Percentiles rank a stretch among this genome's conserved stretches.
These are phyloP conservation scores for Gracilaria gracilis DNA, from an alignment of 23 red algal species.

Conservation along the genomic window DNA sequence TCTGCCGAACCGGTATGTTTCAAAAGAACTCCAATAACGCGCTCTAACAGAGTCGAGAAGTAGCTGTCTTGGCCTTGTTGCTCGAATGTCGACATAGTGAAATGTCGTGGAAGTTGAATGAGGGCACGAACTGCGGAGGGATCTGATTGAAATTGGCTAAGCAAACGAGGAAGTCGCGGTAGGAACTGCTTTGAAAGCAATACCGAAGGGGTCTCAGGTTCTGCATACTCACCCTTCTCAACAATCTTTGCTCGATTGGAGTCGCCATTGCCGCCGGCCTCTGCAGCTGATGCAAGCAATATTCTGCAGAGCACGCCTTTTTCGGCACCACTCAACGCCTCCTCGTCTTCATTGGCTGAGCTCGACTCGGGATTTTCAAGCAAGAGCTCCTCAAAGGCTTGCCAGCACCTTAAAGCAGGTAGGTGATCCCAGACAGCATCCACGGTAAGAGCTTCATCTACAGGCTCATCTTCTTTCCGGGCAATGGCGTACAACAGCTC, in stretches of 20 bases:
- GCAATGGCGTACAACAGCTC: constrained; percentile 57
- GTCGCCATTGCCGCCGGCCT: constrained; percentile 44
- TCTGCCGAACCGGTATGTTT: constrained; percentile 32
- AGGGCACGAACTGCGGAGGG: constrained; percentile 33
- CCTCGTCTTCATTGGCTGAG: background rate
- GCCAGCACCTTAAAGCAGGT: constrained; percentile 75
- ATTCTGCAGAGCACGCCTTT: constrained; percentile 40
- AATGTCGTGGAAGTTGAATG: constrained; percentile 51
- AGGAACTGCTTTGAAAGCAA: constrained; percentile 36
- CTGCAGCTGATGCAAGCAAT: constrained; percentile 42
- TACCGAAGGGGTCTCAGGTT: constrained; percentile 8
- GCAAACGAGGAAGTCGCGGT: constrained; percentile 56
- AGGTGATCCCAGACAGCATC: constrained; percentile 79
- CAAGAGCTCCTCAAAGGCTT: constrained; percentile 71
- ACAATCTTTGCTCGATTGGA: constrained; percentile 36
- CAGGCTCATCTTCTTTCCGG: constrained; percentile 10
- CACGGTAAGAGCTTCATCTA: constrained; percentile 23
- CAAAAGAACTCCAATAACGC: constrained; percentile 33
- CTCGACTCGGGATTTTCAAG: constrained; percentile 15
- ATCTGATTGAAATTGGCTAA: constrained; percentile 74
- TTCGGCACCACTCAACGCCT: constrained; percentile 63
- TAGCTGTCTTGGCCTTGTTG: constrained; percentile 43
- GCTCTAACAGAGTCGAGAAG: constrained; percentile 25
- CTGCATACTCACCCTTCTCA: constrained; percentile 14
- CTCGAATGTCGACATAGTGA: constrained; percentile 19